Conservation (phyloP, 164 flowering plant genomes). For the Kingdonia uniflora region DNA sequence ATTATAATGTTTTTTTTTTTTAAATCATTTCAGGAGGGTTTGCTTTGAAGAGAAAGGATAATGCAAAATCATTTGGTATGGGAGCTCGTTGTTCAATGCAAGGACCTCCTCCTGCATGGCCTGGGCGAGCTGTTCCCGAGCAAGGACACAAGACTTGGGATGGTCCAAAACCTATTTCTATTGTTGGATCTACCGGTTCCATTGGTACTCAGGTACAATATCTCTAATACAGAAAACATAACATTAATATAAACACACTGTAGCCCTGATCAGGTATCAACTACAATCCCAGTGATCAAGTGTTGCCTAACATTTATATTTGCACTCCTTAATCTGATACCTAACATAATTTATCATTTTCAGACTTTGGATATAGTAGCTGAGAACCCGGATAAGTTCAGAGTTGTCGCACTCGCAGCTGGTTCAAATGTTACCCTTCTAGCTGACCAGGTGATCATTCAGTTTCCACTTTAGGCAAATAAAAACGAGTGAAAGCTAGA, state of each 20-base stretch:
- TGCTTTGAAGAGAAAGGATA: slow-evolving; percentile 44
- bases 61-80: slow-evolving; percentile 21
- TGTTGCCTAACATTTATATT: too few species aligned
- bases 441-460: slow-evolving; percentile 73
- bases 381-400: slow-evolving; percentile 89
- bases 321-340: too few species aligned
- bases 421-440: slow-evolving; percentile 97
- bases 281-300: too few species aligned
- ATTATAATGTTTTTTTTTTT: too few species aligned
- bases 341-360: slow-evolving; percentile 12
- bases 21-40: slow-evolving; percentile 29
- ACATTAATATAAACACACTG: too few species aligned
- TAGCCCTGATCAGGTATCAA: too few species aligned
- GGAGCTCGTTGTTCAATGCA: slow-evolving; percentile 49
- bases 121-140: slow-evolving; percentile 76
- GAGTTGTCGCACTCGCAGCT: slow-evolving; percentile 92
- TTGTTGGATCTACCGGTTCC: slow-evolving; percentile 96
- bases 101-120: slow-evolving; percentile 96
- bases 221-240: background rate
- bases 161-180: slow-evolving; percentile 87
- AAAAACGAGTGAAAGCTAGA: background rate
- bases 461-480: background rate
- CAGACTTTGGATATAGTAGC: slow-evolving; percentile 97
- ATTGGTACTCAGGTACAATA: slow-evolving; percentile 87
- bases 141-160: slow-evolving; percentile 55